Conservation (phyloP, 306 rosid genomes). For the Trifolium repens region DNA sequence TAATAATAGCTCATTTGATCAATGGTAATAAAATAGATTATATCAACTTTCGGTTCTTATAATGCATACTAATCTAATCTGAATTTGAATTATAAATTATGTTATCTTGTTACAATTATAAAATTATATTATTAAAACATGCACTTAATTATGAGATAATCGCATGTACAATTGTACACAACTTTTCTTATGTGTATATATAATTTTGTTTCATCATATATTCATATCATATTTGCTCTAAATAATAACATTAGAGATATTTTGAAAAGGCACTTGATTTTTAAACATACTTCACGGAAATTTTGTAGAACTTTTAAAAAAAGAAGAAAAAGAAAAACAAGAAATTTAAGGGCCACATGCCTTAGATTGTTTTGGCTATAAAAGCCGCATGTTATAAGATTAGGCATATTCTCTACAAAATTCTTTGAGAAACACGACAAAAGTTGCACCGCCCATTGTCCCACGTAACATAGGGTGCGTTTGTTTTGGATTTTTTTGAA, state of each 20-base stretch:
- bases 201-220: too few species aligned
- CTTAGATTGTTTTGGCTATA: background rate
- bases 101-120: background rate
- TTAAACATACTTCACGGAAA: too few species aligned
- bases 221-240: too few species aligned
- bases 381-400: background rate
- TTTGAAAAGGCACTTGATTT: too few species aligned
- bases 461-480: background rate
- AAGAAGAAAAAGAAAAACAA: background rate
- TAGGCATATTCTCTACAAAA: conserved; percentile 12
- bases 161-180: too few species aligned
- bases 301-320: background rate
- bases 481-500: too few species aligned
- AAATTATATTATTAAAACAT: background rate
- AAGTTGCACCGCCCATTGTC: conserved; percentile 41
- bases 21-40: background rate
- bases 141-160: too few species aligned
- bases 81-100: background rate
- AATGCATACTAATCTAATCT: background rate
- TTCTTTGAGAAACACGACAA: background rate
- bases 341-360: conserved; percentile 26
- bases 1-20: background rate
- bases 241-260: too few species aligned
- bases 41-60: background rate
- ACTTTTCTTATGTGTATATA: too few species aligned